Base-by-base conservation (phyloP, 2,329 filamentous ascomycete species). In the Phialophora expanda region DNA sequence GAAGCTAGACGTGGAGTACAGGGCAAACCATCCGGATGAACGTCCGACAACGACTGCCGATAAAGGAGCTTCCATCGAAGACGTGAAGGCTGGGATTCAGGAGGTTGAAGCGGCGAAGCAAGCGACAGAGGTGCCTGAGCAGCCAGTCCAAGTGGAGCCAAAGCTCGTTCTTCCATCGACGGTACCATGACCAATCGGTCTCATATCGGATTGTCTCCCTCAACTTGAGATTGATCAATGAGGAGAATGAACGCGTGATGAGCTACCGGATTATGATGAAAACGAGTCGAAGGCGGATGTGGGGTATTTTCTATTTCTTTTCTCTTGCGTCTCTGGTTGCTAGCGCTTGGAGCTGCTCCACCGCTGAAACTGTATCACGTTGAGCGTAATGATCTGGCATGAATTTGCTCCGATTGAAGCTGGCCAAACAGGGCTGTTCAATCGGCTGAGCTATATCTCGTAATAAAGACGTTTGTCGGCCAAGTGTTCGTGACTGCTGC, bases 21-120 rank as follows among this genome's bases (percentile, higher is more conserved):
- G 62, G 46, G 74, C 55, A 70, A 74, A 55, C 71, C 77, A 73
- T 56, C 64, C 66, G 9, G 76, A 76, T 8, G 73, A 71, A 17
- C 69, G 70, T 38, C 78, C 77, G 22, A 78, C 74, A 6, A 82
- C 80, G 1, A 81, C 77, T 0, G 79, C 79, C 3, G 75, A 77
- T 17, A 73, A 74, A 34, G 79, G 78, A 9, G 79, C 79, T 5
- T 75, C 78, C 6, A 71, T 76, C 5, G 75, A 77, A 41, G 77
- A 79, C 57, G 73, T 81, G 38, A 74, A 77, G 12, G 73, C 77
- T 53, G 80, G 79, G 0, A 77, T 81, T 22, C 73, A 75, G 66
- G 78, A 77, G 62, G 78, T 75, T 5, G 74, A 79, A 56, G 72
- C 75, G 61, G 74, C 75, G 30, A 75, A 76, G 30, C 66, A 73